Percentiles rank a stretch among this genome's conserved stretches.
These are phyloP conservation scores for Didymella pinodella DNA, from an alignment of 2,329 filamentous ascomycete genomes.

Conservation along the genomic window DNA sequence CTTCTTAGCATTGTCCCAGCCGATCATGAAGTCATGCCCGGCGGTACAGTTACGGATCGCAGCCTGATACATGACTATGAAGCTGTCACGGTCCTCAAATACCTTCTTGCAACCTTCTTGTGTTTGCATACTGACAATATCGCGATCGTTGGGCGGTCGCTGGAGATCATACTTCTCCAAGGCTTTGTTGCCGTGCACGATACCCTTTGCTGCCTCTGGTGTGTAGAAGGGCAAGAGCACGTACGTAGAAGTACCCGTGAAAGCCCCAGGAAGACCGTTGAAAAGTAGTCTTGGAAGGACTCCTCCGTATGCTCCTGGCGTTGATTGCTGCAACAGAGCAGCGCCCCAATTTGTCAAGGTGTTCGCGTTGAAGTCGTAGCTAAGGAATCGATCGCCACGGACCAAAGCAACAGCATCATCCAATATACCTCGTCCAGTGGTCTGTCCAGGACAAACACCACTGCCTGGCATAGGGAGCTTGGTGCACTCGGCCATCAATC, in stretches of 20 bases:
- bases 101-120: constrained; percentile 60
- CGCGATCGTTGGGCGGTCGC: constrained; percentile 52
- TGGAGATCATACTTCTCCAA: constrained; percentile 57
- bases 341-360: constrained; percentile 59
- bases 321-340: constrained; percentile 51
- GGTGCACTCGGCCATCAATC: constrained; percentile 76
- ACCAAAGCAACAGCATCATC: constrained; percentile 79
- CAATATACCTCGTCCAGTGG: constrained; percentile 76
- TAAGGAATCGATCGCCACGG: constrained; percentile 79
- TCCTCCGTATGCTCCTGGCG: constrained; percentile 57
- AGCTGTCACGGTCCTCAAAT: constrained; percentile 59
- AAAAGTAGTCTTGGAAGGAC: constrained; percentile 55
- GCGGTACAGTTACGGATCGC: constrained; percentile 71
- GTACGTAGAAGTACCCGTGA: constrained; percentile 59
- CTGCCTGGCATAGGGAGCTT: constrained; percentile 75
- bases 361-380: constrained; percentile 64
- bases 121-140: constrained; percentile 59
- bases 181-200: constrained; percentile 57
- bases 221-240: constrained; percentile 62
- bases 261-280: constrained; percentile 57
- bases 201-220: constrained; percentile 57
- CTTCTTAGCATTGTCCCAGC: constrained; percentile 47
- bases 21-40: constrained; percentile 64
- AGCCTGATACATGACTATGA: constrained; percentile 58
- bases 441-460: constrained; percentile 72